Base-by-base conservation (phyloP, 2,329 filamentous ascomycete species). In the Xylaria sp. region DNA sequence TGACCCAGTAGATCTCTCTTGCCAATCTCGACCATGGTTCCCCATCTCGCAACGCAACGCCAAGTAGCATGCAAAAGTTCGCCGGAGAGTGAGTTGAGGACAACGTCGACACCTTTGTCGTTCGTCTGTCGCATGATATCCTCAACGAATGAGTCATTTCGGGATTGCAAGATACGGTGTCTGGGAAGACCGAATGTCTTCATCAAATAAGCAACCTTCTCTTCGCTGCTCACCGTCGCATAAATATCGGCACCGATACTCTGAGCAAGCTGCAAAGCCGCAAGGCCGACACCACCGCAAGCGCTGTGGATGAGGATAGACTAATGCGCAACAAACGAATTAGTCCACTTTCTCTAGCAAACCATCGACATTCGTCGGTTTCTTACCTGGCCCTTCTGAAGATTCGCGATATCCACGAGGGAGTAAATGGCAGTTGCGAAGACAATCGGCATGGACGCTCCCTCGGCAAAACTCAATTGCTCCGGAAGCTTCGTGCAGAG, bases 21-120 rank as follows among this genome's bases (percentile, higher is more conserved):
- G 6, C 79, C 79, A n/a, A 83, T 76, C 54, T 83, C 80, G 0
- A 83, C 58, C 70, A 84, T 77, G 3, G 68, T 73, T 0, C 80
- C 81, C 47, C 77, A 80, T 4, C 73, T 67, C 1, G 81, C 79
- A 3, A 84, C 70, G 46, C 79, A 81, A 0, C 74, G 62, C 79
- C 78, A 83, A 0, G 77, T 75, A 3, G 76, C 74, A 17, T 77
- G 77, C 0, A 83, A 68, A 0, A 77, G 62, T 13, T 81, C 77
- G 0, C 78, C 78, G 0, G 78, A 73, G 0, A 80, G 68, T 1
- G 76, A 76, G 65, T 80, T 80, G 4, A 82, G 70, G 0, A 79
- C 77, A 0, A 71, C 4, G 8, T 71, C 69, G 9, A 68, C 67
- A 4, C 69, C 69, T 2, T 60, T 57, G 1, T 59, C 62, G 0